Base-by-base conservation (phyloP, 306 rosid species). In the Trifolium pratense region DNA sequence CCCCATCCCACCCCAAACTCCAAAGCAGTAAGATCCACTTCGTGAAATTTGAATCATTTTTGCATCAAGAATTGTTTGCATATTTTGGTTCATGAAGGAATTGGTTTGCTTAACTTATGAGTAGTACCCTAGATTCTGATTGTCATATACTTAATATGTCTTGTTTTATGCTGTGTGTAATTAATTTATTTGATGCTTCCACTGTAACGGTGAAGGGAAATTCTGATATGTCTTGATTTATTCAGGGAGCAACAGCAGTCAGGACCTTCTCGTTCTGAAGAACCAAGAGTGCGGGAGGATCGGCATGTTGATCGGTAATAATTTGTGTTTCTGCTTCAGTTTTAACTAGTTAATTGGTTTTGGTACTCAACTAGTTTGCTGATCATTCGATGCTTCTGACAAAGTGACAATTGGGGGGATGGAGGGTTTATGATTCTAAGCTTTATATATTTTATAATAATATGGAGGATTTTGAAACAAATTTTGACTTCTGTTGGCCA, bases 201-300 rank as follows among this genome's bases (percentile, higher is more conserved):
- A 23, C 57, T 43, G 39, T 39, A 21, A 9, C 9, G 4, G n/a
- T 43, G 39, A 66, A 25, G 15, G 71, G 57, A 45, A 45, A 43
- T 66, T 66, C 17, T 83, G 42, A 73, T 40, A 11, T 71, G 83
- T 42, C 32, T 69, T 63, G 16, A 73, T 78, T 86, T 86, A 66
- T 58, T 17, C 86, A 95, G 99, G 90, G 99, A 95, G 69, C 97
- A 88, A 90, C 76, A 55, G 37, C 96, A 91, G 73, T 75, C 95
- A 16, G 96, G 89, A 81, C 88, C 83, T 48, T 83, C 97, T 67
- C 93, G 70, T 67, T 95, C 99, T 32, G 99, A 91, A 84, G 99
- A 95, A 86, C 97, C 99, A 3, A 87, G 95, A 86, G 89, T 20
- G 17, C 89, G 96, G 17, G 99, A 94, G 59, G 99, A 91, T 62